Evolutionary conservation across 2,329 filamentous ascomycete genomes (phyloP).

Genomic region (Stemphylium beticola): DNA sequence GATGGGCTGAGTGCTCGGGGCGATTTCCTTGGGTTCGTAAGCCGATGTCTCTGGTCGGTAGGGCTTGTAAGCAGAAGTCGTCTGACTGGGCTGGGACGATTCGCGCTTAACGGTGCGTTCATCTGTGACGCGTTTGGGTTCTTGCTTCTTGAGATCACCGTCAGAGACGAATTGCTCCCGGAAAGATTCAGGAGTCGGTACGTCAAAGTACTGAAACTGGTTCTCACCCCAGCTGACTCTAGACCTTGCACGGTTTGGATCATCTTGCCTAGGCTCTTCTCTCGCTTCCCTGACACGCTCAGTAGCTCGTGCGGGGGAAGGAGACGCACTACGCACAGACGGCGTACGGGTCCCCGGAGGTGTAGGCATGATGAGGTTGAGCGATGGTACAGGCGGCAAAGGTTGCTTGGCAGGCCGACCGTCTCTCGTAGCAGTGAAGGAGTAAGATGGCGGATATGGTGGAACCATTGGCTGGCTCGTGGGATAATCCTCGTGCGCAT

Average conservation of each 20-base stretch:
- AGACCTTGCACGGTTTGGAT: conserved; percentile 32
- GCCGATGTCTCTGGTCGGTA: conserved; percentile 39
- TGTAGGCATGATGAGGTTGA: conserved; percentile 65
- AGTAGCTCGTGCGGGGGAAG: conserved; percentile 44
- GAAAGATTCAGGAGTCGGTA: conserved; percentile 52
- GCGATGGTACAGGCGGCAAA: conserved; percentile 56
- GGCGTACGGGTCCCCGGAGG: conserved; percentile 59
- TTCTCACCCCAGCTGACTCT: conserved; percentile 58
- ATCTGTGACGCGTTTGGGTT: conserved; percentile 37
- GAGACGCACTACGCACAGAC: conserved; percentile 44
- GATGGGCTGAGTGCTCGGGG: conserved; percentile 40
- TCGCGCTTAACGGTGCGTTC: conserved; percentile 51
- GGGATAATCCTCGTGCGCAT: conserved; percentile 49
- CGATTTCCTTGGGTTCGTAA: conserved; percentile 27
- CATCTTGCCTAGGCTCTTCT: conserved; percentile 32
- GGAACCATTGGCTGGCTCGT: conserved; percentile 34
- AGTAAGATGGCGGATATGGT: conserved; percentile 48
- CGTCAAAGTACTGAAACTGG: conserved; percentile 55
- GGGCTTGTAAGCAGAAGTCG: conserved; percentile 34
- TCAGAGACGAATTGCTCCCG: conserved; percentile 48
- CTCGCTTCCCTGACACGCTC: conserved; percentile 33
- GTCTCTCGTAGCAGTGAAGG: conserved; percentile 51
- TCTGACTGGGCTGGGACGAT: conserved; percentile 36
- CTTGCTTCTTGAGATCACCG: conserved; percentile 31
- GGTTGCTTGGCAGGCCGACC: conserved; percentile 42